phyloP scores from a whole-genome alignment of 495 filamentous ascomycete genomes.

The Aspergillus olivimuriae region DNA sequence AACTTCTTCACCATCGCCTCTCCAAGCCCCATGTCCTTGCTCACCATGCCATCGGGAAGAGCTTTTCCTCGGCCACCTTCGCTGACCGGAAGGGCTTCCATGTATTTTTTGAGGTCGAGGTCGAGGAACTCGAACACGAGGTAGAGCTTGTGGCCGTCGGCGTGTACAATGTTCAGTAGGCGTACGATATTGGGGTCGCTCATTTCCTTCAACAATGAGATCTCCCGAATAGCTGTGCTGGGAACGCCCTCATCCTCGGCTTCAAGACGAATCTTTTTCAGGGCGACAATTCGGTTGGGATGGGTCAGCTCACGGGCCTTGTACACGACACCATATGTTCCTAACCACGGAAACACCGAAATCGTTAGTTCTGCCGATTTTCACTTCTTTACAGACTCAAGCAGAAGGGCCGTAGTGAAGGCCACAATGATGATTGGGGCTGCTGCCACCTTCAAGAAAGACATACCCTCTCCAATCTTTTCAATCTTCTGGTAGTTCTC shows the following conservation, averaged over 20 bases:
- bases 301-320: slow-evolving; percentile 79
- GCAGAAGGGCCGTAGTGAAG: too few relatives aligned
- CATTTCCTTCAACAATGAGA: slow-evolving; percentile 95
- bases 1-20: slow-evolving; percentile 94
- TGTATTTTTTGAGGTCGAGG: slow-evolving; percentile 94
- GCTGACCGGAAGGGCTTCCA: slow-evolving; percentile 89
- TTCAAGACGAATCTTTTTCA: slow-evolving; percentile 98
- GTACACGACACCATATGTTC: slow-evolving; percentile 91
- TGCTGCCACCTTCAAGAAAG: too few relatives aligned
- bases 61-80: slow-evolving; percentile 88
- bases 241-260: slow-evolving; percentile 97
- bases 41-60: slow-evolving; percentile 72
- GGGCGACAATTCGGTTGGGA: slow-evolving; percentile 75
- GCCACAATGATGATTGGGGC: not conserved
- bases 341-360: slow-evolving; percentile 33
- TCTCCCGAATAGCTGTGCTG: slow-evolving; percentile 93
- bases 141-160: slow-evolving; percentile 94
- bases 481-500: slow-evolving; percentile 99
- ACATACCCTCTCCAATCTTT: slow-evolving; percentile 94
- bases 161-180: slow-evolving; percentile 91
- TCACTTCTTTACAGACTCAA: too few relatives aligned
- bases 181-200: slow-evolving; percentile 90
- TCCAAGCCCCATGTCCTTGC: slow-evolving; percentile 71
- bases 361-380: not conserved
- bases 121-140: slow-evolving; percentile 94